phyloP scores from a whole-genome alignment of 345 rosid species.

The Populus euphratica region DNA sequence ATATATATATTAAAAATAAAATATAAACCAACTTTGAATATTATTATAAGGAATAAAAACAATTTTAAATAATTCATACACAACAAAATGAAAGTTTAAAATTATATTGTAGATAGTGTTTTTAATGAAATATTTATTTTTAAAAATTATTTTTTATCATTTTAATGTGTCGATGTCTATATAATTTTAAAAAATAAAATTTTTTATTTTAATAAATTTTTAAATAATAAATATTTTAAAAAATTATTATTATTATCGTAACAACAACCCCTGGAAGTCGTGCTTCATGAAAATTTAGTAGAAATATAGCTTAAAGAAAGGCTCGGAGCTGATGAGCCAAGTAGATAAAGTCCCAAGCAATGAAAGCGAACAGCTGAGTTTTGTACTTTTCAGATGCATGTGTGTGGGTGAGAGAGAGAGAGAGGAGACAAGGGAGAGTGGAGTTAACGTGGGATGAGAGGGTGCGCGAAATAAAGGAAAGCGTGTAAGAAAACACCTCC shows the following conservation, averaged over 20 bases:
- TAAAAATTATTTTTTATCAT: too few relatives aligned
- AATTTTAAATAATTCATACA: too few relatives aligned
- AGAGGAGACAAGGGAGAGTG: constrained; percentile 41
- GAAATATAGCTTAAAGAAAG: background rate
- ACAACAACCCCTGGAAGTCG: too few relatives aligned
- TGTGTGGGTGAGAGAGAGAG: background rate
- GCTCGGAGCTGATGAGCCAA: background rate
- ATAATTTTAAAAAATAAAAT: too few relatives aligned
- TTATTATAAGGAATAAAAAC: too few relatives aligned
- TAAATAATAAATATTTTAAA: too few relatives aligned
- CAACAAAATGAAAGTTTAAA: fast-evolving
- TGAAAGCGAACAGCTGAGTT: background rate
- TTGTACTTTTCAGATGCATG: background rate
- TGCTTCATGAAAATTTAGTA: background rate
- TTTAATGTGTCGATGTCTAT: too few relatives aligned
- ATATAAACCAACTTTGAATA: background rate
- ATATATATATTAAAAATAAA: too few relatives aligned
- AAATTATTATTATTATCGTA: too few relatives aligned
- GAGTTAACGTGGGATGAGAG: constrained; percentile 45
- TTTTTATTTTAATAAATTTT: too few relatives aligned
- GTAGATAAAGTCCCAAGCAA: background rate
- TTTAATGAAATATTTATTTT: too few relatives aligned
- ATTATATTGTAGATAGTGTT: fast-evolving
- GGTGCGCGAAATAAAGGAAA: constrained; percentile 27
- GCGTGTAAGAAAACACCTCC: constrained; percentile 29